Evolutionary conservation across 768 basidiomycete species (phyloP).

Genomic region (Agrocybe pediades): DNA sequence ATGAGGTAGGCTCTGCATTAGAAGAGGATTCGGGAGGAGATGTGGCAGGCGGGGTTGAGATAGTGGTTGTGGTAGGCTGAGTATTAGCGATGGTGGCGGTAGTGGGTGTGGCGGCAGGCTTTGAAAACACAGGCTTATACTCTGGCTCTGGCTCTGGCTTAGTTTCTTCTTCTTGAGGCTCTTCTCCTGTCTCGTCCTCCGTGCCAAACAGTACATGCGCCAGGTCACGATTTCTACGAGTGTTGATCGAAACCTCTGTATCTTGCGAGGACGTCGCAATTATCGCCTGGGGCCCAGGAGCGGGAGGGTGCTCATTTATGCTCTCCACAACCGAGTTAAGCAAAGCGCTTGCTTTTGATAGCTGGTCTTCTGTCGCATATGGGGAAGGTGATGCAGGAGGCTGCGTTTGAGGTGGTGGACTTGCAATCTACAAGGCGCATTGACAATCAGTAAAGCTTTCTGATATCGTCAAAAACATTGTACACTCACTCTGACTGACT

Average conservation of each 20-base stretch:
- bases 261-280: constrained; percentile 25
- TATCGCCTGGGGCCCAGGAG: constrained; percentile 17
- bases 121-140: constrained; percentile 1
- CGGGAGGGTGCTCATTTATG: constrained; percentile 40
- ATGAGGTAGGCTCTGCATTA: constrained; percentile 22
- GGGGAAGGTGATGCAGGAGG: constrained; percentile 36
- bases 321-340: constrained; percentile 62
- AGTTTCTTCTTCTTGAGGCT: constrained; percentile 10
- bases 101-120: constrained; percentile 5
- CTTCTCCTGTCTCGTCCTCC: constrained; percentile 34
- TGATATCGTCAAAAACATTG: constrained; percentile 12
- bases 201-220: constrained; percentile 74
- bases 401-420: constrained; percentile 54
- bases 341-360: constrained; percentile 63
- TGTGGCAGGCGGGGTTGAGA: constrained; percentile 6
- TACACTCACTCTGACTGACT: constrained; percentile 63
- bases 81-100: background rate
- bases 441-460: constrained; percentile 6
- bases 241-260: constrained; percentile 46
- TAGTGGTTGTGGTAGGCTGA: constrained; percentile 4
- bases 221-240: constrained; percentile 72
- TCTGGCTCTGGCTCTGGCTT: constrained; percentile 12
- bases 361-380: constrained; percentile 45
- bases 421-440: constrained; percentile 49
- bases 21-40: constrained; percentile 16